Base-by-base conservation (phyloP, 2,329 filamentous ascomycete genomes). In the Amauroascus niger region DNA sequence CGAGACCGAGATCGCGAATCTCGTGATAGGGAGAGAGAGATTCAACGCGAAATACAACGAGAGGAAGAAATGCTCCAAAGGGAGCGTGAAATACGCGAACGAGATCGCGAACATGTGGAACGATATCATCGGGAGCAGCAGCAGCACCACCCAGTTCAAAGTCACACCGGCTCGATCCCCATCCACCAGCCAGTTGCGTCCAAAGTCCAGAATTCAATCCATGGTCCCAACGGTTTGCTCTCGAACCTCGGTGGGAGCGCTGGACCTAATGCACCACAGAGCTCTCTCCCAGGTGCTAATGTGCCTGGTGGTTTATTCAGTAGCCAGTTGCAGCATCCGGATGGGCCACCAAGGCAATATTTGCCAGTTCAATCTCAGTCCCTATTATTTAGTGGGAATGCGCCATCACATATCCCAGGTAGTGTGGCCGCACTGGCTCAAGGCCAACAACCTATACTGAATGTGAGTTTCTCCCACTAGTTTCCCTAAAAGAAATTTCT, bases 171-270 rank as follows among this genome's bases (percentile, higher is more conserved):
- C 54, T 88, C 90, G 2, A 87, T 95, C 52, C 88, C 90, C 52
- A 84, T 97, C 62, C 91, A 97, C 70, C 91, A 97, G 69, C 91
- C 91, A 4, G 89, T 96, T 55, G 91, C 91, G 58, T 82, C 89
- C 65, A 77, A 90, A 70, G 76, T 88, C 58, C 73, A 85, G 54
- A 86, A 83, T 59, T 86, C 88, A 50, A 94, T 96, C 54, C 91
- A 95, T 67, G 94, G 89, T 44, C 91, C 91, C 1, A 91, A 93
- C 60, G 91, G 91, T 7, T 78, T 97, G 33, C 80, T 97, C 37
- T 81, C 84, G 7, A 88, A 83, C 60, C 82, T 88, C 61, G 82
- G 83, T 50, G 77, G 79, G 32, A 78, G 79, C 32, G 73, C 76
- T 35, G 75, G 79, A 26, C 69, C 76, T 35, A 78, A 76, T 60